phyloP scores from a whole-genome alignment of 192 early-diverging fungal species.

The Paraglomus occultum region DNA sequence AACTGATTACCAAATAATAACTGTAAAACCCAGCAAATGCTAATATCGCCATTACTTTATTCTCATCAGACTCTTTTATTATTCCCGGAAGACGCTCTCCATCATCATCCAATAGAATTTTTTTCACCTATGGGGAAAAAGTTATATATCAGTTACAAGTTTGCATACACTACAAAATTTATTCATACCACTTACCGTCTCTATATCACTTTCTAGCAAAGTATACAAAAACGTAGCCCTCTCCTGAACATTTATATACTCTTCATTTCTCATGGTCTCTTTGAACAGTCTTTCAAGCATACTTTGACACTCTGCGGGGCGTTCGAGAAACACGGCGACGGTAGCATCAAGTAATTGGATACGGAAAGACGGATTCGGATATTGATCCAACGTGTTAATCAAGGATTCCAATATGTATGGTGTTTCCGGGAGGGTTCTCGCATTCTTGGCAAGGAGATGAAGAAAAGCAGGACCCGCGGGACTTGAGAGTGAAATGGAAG shows the following conservation, averaged over 20 bases:
- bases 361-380: constrained; percentile 9
- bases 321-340: constrained; percentile 10
- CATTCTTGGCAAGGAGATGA: constrained; percentile 11
- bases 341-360: constrained; percentile 13
- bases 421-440: not conserved
- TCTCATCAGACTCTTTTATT: not conserved
- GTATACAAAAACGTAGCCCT: constrained; percentile 14
- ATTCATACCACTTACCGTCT: constrained; percentile 2
- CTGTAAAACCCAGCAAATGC: not conserved
- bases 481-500: not conserved
- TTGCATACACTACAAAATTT: not conserved
- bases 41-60: not conserved
- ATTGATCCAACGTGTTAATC: constrained; percentile 9
- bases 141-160: not conserved
- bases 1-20: not conserved
- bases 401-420: constrained; percentile 22
- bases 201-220: constrained; percentile 8
- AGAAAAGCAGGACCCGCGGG: constrained; percentile 17
- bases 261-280: not conserved
- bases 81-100: not conserved
- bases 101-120: not conserved
- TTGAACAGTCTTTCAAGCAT: constrained; percentile 24
- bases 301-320: constrained; percentile 15
- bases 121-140: not conserved
- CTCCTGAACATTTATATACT: constrained; percentile 8